Evolutionary conservation across 345 rosid species (phyloP).

Genomic region (Psidium guajava): DNA sequence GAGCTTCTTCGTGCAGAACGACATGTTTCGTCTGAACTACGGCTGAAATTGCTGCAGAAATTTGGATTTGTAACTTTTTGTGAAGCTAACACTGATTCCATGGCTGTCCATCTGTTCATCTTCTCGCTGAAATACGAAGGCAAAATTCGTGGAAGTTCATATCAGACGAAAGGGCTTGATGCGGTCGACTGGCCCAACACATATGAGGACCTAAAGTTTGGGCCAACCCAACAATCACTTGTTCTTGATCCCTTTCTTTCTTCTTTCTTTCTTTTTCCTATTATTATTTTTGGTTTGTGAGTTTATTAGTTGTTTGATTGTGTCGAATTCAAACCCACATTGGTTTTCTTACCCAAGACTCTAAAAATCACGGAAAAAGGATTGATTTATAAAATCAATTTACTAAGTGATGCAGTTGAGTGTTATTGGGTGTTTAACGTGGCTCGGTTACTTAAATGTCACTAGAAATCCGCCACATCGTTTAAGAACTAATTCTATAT

Average conservation of each 20-base stretch:
- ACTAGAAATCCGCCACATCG: rapidly evolving
- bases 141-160: background rate
- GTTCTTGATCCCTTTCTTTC: background rate
- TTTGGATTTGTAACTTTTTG: background rate
- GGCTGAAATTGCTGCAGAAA: conserved; percentile 15
- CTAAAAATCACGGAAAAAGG: background rate
- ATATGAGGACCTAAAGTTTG: background rate
- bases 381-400: background rate
- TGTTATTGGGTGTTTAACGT: background rate
- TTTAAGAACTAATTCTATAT: background rate
- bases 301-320: background rate
- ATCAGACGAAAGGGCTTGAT: background rate
- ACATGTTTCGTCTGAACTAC: conserved; percentile 79
- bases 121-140: background rate
- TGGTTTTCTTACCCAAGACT: background rate
- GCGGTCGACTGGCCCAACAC: background rate
- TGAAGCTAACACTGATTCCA: background rate
- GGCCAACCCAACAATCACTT: background rate
- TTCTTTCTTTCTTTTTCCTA: background rate
- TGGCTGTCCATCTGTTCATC: background rate
- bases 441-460: background rate
- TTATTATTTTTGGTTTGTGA: background rate
- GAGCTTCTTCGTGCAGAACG: conserved; percentile 64
- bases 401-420: background rate
- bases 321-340: background rate